phyloP scores from a whole-genome alignment of 352 stramenopile genomes.

The Phytophthora sp. region DNA sequence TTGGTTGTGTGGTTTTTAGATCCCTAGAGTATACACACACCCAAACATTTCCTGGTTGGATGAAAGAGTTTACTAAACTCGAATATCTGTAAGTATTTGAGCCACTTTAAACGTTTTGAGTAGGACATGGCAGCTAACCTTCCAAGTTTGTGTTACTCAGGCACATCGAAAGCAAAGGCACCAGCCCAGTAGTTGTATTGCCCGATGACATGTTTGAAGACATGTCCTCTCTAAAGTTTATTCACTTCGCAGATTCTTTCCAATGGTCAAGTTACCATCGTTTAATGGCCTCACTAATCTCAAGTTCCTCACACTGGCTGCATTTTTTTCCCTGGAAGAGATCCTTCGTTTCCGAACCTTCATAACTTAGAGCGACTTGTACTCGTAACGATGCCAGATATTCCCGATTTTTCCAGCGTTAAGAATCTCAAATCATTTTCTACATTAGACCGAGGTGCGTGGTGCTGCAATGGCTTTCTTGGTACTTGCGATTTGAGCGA shows the following conservation, averaged over 20 bases:
- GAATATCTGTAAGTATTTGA: background rate
- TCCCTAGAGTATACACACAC: background rate
- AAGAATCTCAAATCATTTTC: slow-evolving; percentile 15
- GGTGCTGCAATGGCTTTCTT: slow-evolving; percentile 38
- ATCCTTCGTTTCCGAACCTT: slow-evolving; percentile 14
- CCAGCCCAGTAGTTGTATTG: no score
- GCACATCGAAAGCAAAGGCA: no score
- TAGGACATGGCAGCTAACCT: background rate
- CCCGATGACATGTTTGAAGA: no score
- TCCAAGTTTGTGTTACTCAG: no score
- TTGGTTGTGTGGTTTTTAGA: background rate
- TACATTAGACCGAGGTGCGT: slow-evolving; percentile 1
- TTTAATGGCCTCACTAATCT: background rate
- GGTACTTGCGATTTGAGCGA: slow-evolving; percentile 13
- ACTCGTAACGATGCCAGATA: background rate
- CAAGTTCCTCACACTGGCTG: background rate
- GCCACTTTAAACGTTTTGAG: background rate
- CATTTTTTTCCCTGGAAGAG: background rate
- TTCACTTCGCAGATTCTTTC: no score
- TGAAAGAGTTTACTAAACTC: background rate
- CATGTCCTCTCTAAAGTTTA: no score
- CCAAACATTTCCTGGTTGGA: background rate
- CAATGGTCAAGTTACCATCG: no score
- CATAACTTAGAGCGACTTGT: slow-evolving; percentile 26
- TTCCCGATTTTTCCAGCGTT: slow-evolving; percentile 13